Evolutionary conservation across 2,329 filamentous ascomycete species (phyloP), one percentile per base, ranked within the genome.

Genomic region (Colletotrichum godetiae): DNA sequence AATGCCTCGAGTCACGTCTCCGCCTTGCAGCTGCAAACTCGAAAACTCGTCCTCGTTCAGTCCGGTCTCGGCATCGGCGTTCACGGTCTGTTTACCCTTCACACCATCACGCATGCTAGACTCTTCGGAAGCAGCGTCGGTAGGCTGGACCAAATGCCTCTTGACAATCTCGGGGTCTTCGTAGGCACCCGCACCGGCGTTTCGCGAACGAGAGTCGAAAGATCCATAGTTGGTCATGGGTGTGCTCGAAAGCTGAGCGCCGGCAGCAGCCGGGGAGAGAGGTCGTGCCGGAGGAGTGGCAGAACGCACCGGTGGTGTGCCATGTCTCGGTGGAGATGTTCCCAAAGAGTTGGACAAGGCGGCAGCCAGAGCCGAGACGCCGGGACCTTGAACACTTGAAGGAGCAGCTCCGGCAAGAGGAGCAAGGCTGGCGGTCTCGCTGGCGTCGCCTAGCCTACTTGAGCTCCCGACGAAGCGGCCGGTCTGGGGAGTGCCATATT

Each of bases 91-190:
- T 79, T 91, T 91, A 29, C 89, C 89, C 77, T 91, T 91, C 61
- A 78, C 77, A 27, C 81, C 80, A 57, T 87, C 86, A 55, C 84
- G 80, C 74, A 80, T 77, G 1, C 82, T 85, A 0, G 85, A 83
- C 37, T 88, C 86, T 57, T 90, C 87, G 2, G 86, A 86, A n/a
- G 37, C 80, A 3, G 82, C 80, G 66, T 90, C 89, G 24, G 84
- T 84, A 3, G 93, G 92, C 79, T 93, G 91, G 24, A 98, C 94
- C 78, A 97, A 84, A 86, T 99, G 97, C 76, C 96, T 90, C 81
- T 92, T 95, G 76, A 99, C 90, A 67, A 98, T 94, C 81, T 98
- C 95, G 19, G 95, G 93, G 78, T 98, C 95, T 83, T 98, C 95
- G 79, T 92, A 93, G 5, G 92, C 91, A 27, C 87, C 91, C 53